Evolutionary conservation across 163 green algal genomes (phyloP).

Genomic region (Scenedesmus sp.): DNA sequence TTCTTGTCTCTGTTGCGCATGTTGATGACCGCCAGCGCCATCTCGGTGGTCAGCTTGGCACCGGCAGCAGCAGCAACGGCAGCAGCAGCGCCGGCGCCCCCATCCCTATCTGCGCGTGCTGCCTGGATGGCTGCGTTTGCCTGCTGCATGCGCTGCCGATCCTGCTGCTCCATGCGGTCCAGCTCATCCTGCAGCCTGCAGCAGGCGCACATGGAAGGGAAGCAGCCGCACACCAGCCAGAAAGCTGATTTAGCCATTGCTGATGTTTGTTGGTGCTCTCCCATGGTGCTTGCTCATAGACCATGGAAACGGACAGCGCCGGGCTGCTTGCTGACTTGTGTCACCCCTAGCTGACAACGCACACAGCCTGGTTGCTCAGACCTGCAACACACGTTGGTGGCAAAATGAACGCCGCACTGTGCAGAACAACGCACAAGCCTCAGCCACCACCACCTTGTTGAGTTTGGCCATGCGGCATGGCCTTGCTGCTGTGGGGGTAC

Average conservation of each 20-base stretch:
- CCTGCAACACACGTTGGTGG: too few species aligned
- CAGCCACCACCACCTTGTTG: too few species aligned
- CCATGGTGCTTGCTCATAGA: too few species aligned
- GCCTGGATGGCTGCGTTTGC: not conserved
- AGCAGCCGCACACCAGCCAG: not conserved
- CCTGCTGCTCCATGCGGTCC: slow-evolving; percentile 28
- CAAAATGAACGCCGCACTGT: too few species aligned
- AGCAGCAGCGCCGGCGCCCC: not conserved
- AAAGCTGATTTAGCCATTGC: not conserved
- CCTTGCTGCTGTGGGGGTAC: not conserved
- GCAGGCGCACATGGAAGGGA: not conserved
- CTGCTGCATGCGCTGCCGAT: not conserved
- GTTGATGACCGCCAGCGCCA: slow-evolving; percentile 51
- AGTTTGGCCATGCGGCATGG: too few species aligned
- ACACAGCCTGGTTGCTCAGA: too few species aligned
- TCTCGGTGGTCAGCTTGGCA: slow-evolving; percentile 20
- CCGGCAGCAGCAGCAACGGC: not conserved
- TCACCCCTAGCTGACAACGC: too few species aligned
- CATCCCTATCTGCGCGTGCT: too few species aligned
- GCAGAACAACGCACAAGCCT: too few species aligned
- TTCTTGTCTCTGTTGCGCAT: slow-evolving; percentile 46
- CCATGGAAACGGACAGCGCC: too few species aligned
- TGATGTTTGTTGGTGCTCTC: too few species aligned
- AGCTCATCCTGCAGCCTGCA: slow-evolving; percentile 46
- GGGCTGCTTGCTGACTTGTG: not conserved